Evolutionary conservation across 2,329 filamentous ascomycete species (phyloP).

Genomic region (Fusarium sambucinum): DNA sequence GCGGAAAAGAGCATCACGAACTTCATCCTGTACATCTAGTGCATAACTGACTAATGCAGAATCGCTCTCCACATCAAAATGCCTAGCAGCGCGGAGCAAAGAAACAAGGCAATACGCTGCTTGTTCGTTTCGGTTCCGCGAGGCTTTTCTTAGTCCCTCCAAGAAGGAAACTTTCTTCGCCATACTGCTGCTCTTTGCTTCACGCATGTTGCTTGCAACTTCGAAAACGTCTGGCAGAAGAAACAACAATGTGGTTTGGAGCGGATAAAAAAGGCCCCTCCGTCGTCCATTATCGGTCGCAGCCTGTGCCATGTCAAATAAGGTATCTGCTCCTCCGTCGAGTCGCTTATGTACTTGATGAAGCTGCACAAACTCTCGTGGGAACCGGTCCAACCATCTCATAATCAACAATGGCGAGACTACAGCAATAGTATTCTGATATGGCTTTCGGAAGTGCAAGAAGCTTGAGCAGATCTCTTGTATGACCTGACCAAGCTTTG

Average conservation of each 20-base stretch:
- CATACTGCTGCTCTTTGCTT: constrained; percentile 71
- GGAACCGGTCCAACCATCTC: constrained; percentile 74
- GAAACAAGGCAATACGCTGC: constrained; percentile 75
- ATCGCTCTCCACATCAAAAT: constrained; percentile 73
- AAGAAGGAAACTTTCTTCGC: constrained; percentile 75
- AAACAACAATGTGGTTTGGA: constrained; percentile 73
- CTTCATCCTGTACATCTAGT: constrained; percentile 76
- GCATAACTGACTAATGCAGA: constrained; percentile 74
- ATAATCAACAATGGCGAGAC: constrained; percentile 72
- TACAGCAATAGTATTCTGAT: constrained; percentile 73
- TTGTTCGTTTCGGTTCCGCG: constrained; percentile 74
- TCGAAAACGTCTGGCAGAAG: constrained; percentile 77
- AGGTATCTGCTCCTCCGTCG: constrained; percentile 74
- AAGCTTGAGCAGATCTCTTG: constrained; percentile 76
- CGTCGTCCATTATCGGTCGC: constrained; percentile 69
- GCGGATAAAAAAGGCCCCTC: constrained; percentile 68
- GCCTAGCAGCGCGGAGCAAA: constrained; percentile 71
- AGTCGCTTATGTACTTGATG: constrained; percentile 71
- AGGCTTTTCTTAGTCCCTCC: constrained; percentile 71
- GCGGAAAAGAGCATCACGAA: constrained; percentile 74
- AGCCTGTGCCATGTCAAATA: constrained; percentile 76
- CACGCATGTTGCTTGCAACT: constrained; percentile 74
- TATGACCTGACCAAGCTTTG: constrained; percentile 71
- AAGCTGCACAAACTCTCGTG: constrained; percentile 72
- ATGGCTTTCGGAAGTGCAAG: constrained; percentile 72